These are phyloP conservation scores for Amanita rimosa DNA, from an alignment of 768 basidiomycete species.

Conservation along the genomic window DNA sequence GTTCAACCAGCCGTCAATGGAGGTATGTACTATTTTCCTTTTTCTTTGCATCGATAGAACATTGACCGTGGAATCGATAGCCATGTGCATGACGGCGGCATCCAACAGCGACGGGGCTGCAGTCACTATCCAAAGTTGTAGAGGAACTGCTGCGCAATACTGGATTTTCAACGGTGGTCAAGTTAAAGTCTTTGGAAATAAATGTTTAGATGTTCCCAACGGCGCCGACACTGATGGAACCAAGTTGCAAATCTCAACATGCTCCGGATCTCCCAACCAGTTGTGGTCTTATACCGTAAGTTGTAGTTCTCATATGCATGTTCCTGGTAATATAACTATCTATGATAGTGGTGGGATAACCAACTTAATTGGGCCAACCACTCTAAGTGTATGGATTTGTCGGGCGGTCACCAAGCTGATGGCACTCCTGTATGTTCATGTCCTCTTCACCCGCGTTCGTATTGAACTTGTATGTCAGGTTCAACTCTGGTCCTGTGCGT, in stretches of 20 bases:
- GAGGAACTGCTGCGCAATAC: conserved; percentile 30
- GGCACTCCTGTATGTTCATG: conserved; percentile 27
- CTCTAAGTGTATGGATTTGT: conserved; percentile 39
- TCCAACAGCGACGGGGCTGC: conserved; percentile 36
- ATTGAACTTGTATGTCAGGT: conserved; percentile 18
- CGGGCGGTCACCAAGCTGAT: conserved; percentile 25
- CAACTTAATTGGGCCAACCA: conserved; percentile 35
- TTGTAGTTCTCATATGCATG: background rate
- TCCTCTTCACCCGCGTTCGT: background rate
- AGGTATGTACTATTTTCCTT: conserved; percentile 16
- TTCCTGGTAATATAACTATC: background rate
- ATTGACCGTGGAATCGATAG: conserved; percentile 14
- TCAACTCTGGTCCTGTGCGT: conserved; percentile 33
- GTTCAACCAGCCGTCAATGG: conserved; percentile 31
- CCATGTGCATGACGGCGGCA: conserved; percentile 39
- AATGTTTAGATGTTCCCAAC: conserved; percentile 36
- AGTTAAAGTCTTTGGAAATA: conserved; percentile 32
- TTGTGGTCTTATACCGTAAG: conserved; percentile 34
- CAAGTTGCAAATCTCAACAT: conserved; percentile 44
- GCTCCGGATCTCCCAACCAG: conserved; percentile 32
- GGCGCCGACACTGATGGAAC: conserved; percentile 31
- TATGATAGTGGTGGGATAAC: conserved; percentile 19
- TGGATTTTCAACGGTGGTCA: conserved; percentile 34
- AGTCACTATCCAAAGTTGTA: conserved; percentile 37
- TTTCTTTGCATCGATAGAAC: background rate